These are phyloP conservation scores for Lipomyces mesembrius DNA, from an alignment of 805 yeast genomes.

Conservation along the genomic window DNA sequence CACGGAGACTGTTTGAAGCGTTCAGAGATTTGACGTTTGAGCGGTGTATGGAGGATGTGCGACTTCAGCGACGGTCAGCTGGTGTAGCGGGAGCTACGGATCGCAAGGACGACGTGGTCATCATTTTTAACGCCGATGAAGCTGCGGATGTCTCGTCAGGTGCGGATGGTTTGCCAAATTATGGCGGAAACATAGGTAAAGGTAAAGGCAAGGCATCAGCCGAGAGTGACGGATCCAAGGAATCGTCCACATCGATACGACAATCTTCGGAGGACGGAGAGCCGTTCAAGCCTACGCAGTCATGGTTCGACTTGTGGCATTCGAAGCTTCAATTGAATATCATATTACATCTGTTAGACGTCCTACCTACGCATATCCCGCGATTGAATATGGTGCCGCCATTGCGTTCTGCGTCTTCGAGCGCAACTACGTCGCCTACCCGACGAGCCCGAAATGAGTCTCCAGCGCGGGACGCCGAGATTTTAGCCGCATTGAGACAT, in stretches of 20 bases:
- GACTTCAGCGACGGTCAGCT: constrained; percentile 19
- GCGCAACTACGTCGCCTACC: constrained; percentile 13
- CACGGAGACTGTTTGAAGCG: constrained; percentile 37
- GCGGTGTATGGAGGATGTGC: constrained; percentile 29
- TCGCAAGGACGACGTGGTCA: constrained; percentile 28
- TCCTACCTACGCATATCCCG: constrained; percentile 28
- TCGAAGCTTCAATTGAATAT: constrained; percentile 15
- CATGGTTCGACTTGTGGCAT: constrained; percentile 47
- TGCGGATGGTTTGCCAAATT: not conserved
- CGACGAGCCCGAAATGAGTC: not conserved
- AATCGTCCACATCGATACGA: not conserved
- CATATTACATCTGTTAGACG: constrained; percentile 18
- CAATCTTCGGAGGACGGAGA: constrained; percentile 43
- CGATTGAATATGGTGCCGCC: constrained; percentile 12
- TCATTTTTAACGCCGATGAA: constrained; percentile 19
- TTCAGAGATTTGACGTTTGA: constrained; percentile 25
- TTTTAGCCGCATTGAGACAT: constrained; percentile 30
- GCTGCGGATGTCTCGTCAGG: not conserved
- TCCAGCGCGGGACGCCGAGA: constrained; percentile 16
- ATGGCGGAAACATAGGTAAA: constrained; percentile 8
- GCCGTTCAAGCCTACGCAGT: constrained; percentile 54
- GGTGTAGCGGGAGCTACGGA: constrained; percentile 11
- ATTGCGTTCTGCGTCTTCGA: not conserved
- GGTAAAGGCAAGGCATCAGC: constrained; percentile 31
- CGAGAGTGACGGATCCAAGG: not conserved